Conservation (phyloP, 2,329 filamentous ascomycete genomes). For the Stemphylium beticola region DNA sequence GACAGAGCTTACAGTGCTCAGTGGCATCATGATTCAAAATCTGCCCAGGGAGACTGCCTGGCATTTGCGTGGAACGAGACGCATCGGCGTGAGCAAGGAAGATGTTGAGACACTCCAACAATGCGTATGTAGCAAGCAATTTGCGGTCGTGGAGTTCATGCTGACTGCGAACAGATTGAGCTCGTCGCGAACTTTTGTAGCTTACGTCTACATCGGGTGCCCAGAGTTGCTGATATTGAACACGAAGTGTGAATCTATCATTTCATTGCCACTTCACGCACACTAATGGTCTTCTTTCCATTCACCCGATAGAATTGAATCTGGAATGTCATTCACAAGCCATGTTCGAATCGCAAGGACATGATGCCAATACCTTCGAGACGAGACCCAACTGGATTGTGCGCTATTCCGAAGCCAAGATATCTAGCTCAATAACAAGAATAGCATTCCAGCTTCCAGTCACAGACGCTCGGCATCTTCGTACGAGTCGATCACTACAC, state of each 20-base stretch:
- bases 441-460: no score
- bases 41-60: slow-evolving; percentile 60
- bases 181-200: slow-evolving; percentile 38
- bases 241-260: slow-evolving; percentile 30
- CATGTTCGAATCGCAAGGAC: no score
- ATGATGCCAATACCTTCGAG: no score
- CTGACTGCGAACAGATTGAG: slow-evolving; percentile 34
- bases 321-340: no score
- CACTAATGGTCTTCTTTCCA: no score
- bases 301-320: no score
- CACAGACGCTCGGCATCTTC: no score
- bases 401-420: no score
- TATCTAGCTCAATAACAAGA: no score
- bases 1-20: slow-evolving; percentile 61
- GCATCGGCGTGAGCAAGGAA: slow-evolving; percentile 56
- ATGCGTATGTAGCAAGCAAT: slow-evolving; percentile 39
- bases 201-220: slow-evolving; percentile 36
- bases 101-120: slow-evolving; percentile 54
- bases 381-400: no score
- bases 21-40: slow-evolving; percentile 66
- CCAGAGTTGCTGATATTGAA: slow-evolving; percentile 42
- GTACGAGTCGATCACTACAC: no score
- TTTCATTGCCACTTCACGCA: no score
- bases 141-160: background rate
- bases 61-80: slow-evolving; percentile 60